Evolutionary conservation across 495 filamentous ascomycete species (phyloP).

Genomic region (Friedmanniomyces endolithicus): DNA sequence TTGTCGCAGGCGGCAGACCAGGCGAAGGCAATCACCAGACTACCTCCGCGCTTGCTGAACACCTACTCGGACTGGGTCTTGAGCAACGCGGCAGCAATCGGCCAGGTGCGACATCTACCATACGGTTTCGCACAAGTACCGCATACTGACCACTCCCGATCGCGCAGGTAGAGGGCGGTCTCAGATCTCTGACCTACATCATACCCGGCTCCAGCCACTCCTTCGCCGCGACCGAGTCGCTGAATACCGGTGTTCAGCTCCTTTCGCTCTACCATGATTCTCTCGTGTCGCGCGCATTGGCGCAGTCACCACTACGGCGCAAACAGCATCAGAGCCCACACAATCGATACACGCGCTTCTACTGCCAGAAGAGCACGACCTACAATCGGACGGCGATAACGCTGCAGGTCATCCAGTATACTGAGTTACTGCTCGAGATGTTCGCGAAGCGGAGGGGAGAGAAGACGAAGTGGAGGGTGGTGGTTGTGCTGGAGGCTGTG

Average conservation of each 20-base stretch:
- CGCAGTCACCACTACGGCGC: slow-evolving; percentile 29
- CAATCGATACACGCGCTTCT: slow-evolving; percentile 82
- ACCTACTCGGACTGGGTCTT: slow-evolving; percentile 87
- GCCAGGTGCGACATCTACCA: slow-evolving; percentile 48
- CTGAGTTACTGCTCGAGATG: slow-evolving; percentile 79
- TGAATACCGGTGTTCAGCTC: slow-evolving; percentile 78
- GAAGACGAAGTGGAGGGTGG: slow-evolving; percentile 72
- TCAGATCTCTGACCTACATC: slow-evolving; percentile 87
- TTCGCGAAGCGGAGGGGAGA: slow-evolving; percentile 75
- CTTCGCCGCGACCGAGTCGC: slow-evolving; percentile 84
- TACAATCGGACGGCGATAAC: slow-evolving; percentile 68
- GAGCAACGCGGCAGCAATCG: slow-evolving; percentile 81
- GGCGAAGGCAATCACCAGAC: slow-evolving; percentile 10
- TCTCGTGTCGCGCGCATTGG: slow-evolving; percentile 58
- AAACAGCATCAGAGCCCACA: slow-evolving; percentile 53
- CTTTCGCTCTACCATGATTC: slow-evolving; percentile 90
- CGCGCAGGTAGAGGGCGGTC: slow-evolving; percentile 79
- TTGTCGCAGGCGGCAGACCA: slow-evolving; percentile 5
- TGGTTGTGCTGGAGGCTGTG: slow-evolving; percentile 72
- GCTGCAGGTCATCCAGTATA: slow-evolving; percentile 83
- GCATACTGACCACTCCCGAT: slow-evolving; percentile 57
- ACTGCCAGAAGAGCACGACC: slow-evolving; percentile 58
- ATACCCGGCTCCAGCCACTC: slow-evolving; percentile 91
- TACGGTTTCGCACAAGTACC: slow-evolving; percentile 46
- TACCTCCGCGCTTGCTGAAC: slow-evolving; percentile 62